Percentiles rank a stretch among this genome's conserved stretches.
phyloP scores from a whole-genome alignment of 2,329 filamentous ascomycete genomes.

The Claviceps sp. region DNA sequence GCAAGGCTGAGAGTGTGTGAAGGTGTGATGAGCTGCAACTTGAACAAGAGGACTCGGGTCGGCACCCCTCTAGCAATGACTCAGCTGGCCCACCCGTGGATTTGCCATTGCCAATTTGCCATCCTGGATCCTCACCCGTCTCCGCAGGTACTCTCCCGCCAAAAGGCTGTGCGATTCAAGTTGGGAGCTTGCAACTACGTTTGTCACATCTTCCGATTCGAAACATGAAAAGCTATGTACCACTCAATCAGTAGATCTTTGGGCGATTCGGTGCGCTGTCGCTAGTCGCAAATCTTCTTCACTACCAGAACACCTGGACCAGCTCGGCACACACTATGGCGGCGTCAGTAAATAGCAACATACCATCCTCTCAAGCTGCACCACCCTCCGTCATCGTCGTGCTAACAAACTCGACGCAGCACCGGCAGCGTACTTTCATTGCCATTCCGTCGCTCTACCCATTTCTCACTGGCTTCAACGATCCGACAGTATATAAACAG shows the following conservation, averaged over 20 bases:
- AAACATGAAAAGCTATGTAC: neutral
- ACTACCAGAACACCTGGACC: neutral
- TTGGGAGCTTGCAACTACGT: neutral
- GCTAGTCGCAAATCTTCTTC: neutral
- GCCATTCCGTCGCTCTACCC: conserved; percentile 76
- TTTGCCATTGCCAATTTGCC: too few relatives aligned
- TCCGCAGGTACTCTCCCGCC: neutral
- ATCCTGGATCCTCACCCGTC: too few relatives aligned
- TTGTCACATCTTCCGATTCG: neutral
- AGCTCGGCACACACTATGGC: neutral
- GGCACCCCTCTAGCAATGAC: too few relatives aligned
- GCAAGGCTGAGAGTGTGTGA: too few relatives aligned
- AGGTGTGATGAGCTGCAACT: too few relatives aligned
- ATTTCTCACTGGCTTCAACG: conserved; percentile 63
- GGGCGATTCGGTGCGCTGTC: neutral
- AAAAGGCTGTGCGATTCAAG: neutral
- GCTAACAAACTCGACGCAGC: conserved; percentile 8
- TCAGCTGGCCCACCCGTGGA: too few relatives aligned
- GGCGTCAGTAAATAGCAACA: conserved; percentile 1
- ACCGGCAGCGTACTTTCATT: conserved; percentile 55
- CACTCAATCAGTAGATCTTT: neutral
- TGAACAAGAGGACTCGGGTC: too few relatives aligned
- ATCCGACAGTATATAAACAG: conserved; percentile 92
- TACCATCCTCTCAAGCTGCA: neutral
- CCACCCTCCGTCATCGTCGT: neutral